Evolutionary conservation across 805 yeast genomes (phyloP).

Genomic region (Cyberlindnera japonica): DNA sequence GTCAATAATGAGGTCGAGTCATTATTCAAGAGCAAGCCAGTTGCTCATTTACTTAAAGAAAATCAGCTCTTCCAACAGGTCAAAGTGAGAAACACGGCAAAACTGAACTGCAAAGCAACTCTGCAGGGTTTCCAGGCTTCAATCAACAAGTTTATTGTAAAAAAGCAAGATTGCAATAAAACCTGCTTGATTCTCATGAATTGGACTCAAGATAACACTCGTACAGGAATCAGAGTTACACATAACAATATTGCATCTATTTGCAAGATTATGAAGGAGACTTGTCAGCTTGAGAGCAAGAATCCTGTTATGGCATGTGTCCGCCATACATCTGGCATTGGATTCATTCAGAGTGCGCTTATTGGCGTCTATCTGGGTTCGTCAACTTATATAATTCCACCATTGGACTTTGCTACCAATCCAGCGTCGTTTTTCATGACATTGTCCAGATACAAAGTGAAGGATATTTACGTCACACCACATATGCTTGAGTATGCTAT

Average conservation of each 20-base stretch:
- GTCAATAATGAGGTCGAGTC: conserved; percentile 75
- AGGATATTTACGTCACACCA: conserved; percentile 79
- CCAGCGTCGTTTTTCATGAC: conserved; percentile 71
- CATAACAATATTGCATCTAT: conserved; percentile 67
- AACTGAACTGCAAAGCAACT: conserved; percentile 38
- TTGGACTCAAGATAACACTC: conserved; percentile 68
- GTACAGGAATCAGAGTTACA: conserved; percentile 48
- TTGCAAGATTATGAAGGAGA: conserved; percentile 88
- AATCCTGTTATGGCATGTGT: conserved; percentile 83
- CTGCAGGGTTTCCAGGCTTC: conserved; percentile 14
- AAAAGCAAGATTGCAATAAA: conserved; percentile 27
- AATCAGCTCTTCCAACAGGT: conserved; percentile 38
- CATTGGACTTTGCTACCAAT: conserved; percentile 69
- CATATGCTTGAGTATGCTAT: conserved; percentile 80
- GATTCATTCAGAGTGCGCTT: conserved; percentile 80
- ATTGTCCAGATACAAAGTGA: conserved; percentile 71
- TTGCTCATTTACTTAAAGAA: conserved; percentile 55
- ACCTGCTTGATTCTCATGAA: conserved; percentile 62
- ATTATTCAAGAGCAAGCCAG: conserved; percentile 62
- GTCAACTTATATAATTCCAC: conserved; percentile 75
- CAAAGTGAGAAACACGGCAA: conserved; percentile 63
- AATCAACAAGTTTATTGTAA: conserved; percentile 21
- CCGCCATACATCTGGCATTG: conserved; percentile 78
- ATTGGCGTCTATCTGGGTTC: conserved; percentile 86
- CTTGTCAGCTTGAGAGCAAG: conserved; percentile 73